Evolutionary conservation across 805 yeast genomes (phyloP).

Genomic region (Sungouiella blattae): DNA sequence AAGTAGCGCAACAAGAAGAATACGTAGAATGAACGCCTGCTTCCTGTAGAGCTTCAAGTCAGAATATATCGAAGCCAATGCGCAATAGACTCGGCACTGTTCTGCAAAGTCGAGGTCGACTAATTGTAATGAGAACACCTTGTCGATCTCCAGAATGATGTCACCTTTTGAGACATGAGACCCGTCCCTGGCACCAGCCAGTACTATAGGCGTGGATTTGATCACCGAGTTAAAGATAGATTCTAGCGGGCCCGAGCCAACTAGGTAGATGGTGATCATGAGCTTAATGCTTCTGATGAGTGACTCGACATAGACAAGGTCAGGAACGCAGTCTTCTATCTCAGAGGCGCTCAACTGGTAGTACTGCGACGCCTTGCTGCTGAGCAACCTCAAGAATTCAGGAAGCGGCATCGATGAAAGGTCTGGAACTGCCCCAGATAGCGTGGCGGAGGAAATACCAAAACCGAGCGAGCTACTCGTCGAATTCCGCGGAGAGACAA

Average conservation of each 20-base stretch:
- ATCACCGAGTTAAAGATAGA: constrained; percentile 44
- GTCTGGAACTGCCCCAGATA: constrained; percentile 17
- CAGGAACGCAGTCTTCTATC: constrained; percentile 78
- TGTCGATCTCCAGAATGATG: constrained; percentile 39
- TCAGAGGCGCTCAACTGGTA: constrained; percentile 48
- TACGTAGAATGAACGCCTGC: constrained; percentile 62
- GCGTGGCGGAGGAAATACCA: constrained; percentile 18
- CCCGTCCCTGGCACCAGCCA: constrained; percentile 4
- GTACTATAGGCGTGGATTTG: constrained; percentile 13
- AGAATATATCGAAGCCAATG: constrained; percentile 62
- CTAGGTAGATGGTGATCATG: constrained; percentile 49
- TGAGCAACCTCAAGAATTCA: constrained; percentile 30
- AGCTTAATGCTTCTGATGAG: constrained; percentile 61
- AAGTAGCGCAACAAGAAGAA: constrained; percentile 52
- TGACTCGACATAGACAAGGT: constrained; percentile 70
- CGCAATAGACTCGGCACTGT: constrained; percentile 61
- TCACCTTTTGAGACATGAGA: constrained; percentile 30
- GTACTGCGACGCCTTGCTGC: constrained; percentile 23
- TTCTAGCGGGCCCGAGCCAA: constrained; percentile 39
- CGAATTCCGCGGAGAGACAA: constrained; percentile 33
- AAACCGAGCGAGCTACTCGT: constrained; percentile 23
- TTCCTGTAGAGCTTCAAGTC: constrained; percentile 63
- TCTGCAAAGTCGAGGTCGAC: constrained; percentile 37
- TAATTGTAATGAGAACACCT: constrained; percentile 33
- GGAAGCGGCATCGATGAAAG: constrained; percentile 26